Evolutionary conservation across 495 filamentous ascomycete species (phyloP).

Genomic region (Chaetomium fimeti): DNA sequence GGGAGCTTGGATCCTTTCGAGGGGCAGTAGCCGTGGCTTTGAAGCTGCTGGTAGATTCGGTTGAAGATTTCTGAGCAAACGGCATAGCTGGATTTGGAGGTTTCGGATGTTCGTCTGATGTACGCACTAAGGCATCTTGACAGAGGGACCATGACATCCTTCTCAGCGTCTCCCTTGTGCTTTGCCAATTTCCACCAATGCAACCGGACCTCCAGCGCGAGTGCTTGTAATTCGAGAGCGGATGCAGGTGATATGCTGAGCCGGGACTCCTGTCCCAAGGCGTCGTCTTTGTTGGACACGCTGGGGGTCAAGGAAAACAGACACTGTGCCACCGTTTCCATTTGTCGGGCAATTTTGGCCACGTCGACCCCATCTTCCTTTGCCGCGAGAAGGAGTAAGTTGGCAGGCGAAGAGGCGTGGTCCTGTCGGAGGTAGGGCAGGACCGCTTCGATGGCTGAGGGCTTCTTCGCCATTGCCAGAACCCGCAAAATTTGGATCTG

Average conservation of each 20-base stretch:
- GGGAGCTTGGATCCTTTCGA: constrained; percentile 34
- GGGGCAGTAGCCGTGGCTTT: constrained; percentile 26
- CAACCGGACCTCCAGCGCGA: constrained; percentile 64
- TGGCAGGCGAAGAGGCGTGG: constrained; percentile 61
- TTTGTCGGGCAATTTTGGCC: constrained; percentile 64
- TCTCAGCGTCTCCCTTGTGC: constrained; percentile 65
- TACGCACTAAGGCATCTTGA: constrained; percentile 63
- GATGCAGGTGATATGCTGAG: constrained; percentile 58
- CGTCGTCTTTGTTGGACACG: constrained; percentile 54
- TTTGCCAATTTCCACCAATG: constrained; percentile 69
- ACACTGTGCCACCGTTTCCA: constrained; percentile 67
- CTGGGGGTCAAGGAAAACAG: constrained; percentile 64
- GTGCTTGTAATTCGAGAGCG: constrained; percentile 61
- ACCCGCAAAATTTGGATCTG: constrained; percentile 55
- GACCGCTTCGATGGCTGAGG: constrained; percentile 52
- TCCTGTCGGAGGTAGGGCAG: constrained; percentile 44
- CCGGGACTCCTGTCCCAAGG: constrained; percentile 44
- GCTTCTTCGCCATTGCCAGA: constrained; percentile 49
- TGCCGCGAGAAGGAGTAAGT: constrained; percentile 56
- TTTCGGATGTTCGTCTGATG: constrained; percentile 50
- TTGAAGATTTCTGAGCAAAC: constrained; percentile 27
- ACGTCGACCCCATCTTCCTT: constrained; percentile 46
- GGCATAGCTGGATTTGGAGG: constrained; percentile 45
- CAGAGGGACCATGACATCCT: constrained; percentile 69
- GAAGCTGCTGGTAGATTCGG: constrained; percentile 32